Evolutionary conservation across 2,329 filamentous ascomycete genomes (phyloP).

Genomic region (Aspergillus niger): DNA sequence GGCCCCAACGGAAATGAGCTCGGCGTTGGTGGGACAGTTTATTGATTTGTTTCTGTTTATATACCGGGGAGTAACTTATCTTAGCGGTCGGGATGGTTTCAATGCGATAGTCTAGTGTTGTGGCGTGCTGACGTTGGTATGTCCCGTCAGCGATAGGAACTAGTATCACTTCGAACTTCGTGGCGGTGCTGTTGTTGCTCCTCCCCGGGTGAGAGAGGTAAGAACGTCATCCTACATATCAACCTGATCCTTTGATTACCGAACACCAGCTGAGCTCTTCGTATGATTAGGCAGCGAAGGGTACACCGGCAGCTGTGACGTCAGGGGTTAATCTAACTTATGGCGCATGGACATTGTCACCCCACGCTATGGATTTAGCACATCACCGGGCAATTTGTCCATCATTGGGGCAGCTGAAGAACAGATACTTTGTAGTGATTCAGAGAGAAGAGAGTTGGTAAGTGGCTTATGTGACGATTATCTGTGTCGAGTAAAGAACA

Average conservation of each 20-base stretch:
- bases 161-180: not conserved
- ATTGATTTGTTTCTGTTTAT: not conserved
- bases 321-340: conserved; percentile 2
- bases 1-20: not conserved
- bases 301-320: not conserved
- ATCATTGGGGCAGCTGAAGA: too few species aligned
- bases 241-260: not conserved
- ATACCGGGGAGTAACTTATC: not conserved
- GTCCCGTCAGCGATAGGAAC: not conserved
- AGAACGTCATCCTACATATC: not conserved
- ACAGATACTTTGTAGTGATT: too few species aligned
- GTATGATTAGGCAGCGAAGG: not conserved
- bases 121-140: not conserved
- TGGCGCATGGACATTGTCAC: not conserved
- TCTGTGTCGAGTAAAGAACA: not conserved
- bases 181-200: not conserved
- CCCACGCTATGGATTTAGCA: not conserved
- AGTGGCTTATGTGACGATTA: not conserved
- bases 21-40: not conserved
- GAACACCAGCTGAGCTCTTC: not conserved
- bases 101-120: not conserved
- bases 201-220: not conserved
- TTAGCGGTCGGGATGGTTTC: not conserved
- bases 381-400: not conserved
- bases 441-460: not conserved